Conservation (phyloP, 768 basidiomycete species). For the Plicaturopsis crispa region DNA sequence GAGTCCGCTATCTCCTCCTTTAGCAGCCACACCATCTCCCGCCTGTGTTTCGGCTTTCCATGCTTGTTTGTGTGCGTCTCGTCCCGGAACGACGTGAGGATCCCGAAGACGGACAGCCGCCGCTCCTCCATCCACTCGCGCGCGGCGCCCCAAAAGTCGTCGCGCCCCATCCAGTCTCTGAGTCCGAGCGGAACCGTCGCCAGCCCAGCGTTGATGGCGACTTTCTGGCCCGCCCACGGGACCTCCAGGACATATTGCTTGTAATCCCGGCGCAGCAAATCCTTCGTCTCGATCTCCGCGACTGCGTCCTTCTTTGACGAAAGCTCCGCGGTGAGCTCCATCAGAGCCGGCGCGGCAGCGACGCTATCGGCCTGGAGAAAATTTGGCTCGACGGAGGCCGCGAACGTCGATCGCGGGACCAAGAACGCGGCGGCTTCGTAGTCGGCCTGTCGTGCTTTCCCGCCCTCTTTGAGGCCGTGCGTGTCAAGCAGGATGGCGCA, state of each 20-base stretch:
- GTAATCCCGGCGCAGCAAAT: constrained; percentile 91
- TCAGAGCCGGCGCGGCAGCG: constrained; percentile 33
- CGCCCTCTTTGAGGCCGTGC: constrained; percentile 62
- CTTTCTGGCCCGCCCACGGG: constrained; percentile 25
- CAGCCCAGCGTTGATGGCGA: constrained; percentile 60
- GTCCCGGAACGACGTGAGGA: constrained; percentile 67
- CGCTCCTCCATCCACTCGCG: constrained; percentile 60
- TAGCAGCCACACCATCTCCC: constrained; percentile 66
- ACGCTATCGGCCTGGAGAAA: constrained; percentile 19
- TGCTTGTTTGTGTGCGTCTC: constrained; percentile 20
- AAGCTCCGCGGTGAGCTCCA: constrained; percentile 41
- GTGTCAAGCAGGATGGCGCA: constrained; percentile 86
- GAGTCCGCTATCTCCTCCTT: constrained; percentile 19
- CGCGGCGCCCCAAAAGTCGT: constrained; percentile 31
- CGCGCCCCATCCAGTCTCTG: constrained; percentile 42
- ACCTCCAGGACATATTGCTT: constrained; percentile 70
- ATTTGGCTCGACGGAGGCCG: constrained; percentile 18
- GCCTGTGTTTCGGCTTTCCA: constrained; percentile 46
- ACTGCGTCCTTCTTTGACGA: constrained; percentile 58
- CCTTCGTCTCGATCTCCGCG: constrained; percentile 56
- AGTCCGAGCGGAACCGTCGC: constrained; percentile 76
- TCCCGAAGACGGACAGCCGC: constrained; percentile 60
- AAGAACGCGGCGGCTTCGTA: constrained; percentile 57
- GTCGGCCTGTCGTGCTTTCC: constrained; percentile 70
- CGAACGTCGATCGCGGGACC: constrained; percentile 44